Evolutionary conservation across 208 protist species (phyloP).

Genomic region (Leishmania arabica): DNA sequence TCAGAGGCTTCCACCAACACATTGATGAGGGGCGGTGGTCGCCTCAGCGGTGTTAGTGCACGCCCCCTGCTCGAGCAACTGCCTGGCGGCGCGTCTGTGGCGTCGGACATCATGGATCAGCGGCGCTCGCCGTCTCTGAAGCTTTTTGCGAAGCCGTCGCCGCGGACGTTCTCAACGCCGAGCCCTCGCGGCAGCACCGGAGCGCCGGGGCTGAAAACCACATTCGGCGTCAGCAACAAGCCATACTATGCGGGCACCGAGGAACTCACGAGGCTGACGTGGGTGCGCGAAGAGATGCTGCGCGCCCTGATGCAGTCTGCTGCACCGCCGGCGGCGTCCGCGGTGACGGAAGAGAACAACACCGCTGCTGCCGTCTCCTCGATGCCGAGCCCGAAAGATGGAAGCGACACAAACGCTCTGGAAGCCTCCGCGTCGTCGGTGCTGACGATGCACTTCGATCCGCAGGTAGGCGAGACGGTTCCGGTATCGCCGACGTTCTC

Average conservation of each 20-base stretch:
- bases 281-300: conserved; percentile 32
- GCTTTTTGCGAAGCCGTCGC: conserved; percentile 29
- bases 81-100: conserved; percentile 12
- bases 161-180: conserved; percentile 22
- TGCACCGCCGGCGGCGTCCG: neutral
- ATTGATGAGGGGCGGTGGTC: neutral
- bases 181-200: conserved; percentile 29
- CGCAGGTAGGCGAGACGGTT: neutral
- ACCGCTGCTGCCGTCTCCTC: neutral
- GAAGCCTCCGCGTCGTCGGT: conserved; percentile 14
- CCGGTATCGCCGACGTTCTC: neutral
- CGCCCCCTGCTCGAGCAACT: conserved; percentile 8
- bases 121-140: conserved; percentile 17
- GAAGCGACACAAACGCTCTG: neutral
- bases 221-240: conserved; percentile 14
- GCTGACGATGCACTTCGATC: conserved; percentile 9
- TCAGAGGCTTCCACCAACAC: conserved; percentile 27
- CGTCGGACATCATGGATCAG: conserved; percentile 8
- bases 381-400: neutral
- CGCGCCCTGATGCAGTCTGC: conserved; percentile 19
- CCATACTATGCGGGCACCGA: conserved; percentile 28
- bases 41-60: conserved; percentile 10
- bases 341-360: neutral
- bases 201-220: conserved; percentile 9
- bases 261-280: conserved; percentile 29